Percentiles rank a stretch among this genome's conserved stretches.
Evolutionary conservation across 2,329 filamentous ascomycete species (phyloP).

Genomic region (Curvularia spicifera): DNA sequence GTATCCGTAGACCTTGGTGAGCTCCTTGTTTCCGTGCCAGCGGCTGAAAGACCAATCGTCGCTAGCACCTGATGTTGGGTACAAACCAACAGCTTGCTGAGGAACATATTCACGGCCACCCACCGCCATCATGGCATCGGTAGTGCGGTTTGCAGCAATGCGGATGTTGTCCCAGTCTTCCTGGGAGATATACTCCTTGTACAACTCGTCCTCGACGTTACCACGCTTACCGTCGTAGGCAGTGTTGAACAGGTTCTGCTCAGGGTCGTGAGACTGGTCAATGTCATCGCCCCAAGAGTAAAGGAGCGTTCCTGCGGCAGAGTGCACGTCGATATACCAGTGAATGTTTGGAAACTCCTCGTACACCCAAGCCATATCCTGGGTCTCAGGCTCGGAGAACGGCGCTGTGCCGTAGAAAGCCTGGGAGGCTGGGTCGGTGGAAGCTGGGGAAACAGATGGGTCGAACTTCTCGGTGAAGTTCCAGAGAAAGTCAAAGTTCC

Average conservation of each 20-base stretch:
- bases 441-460: conserved; percentile 48
- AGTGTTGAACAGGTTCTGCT: conserved; percentile 61
- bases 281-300: conserved; percentile 66
- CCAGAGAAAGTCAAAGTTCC: conserved; percentile 62
- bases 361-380: conserved; percentile 61
- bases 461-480: conserved; percentile 59
- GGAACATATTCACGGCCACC: conserved; percentile 44
- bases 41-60: conserved; percentile 50
- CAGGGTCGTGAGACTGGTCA: conserved; percentile 55
- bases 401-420: conserved; percentile 60
- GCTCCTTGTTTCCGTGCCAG: conserved; percentile 44
- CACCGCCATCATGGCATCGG: conserved; percentile 45
- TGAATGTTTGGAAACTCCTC: conserved; percentile 58
- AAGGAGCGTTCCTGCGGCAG: conserved; percentile 60
- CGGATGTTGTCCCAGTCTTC: conserved; percentile 45
- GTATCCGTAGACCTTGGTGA: conserved; percentile 51
- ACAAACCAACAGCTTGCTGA: conserved; percentile 47
- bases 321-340: conserved; percentile 67
- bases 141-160: conserved; percentile 41
- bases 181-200: conserved; percentile 49
- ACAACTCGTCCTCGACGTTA: conserved; percentile 59
- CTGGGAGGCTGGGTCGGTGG: conserved; percentile 53
- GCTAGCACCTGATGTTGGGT: conserved; percentile 47
- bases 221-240: conserved; percentile 61
- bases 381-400: conserved; percentile 64